Conservation (phyloP, 768 basidiomycete species). For the Rhodotorula paludigena region DNA sequence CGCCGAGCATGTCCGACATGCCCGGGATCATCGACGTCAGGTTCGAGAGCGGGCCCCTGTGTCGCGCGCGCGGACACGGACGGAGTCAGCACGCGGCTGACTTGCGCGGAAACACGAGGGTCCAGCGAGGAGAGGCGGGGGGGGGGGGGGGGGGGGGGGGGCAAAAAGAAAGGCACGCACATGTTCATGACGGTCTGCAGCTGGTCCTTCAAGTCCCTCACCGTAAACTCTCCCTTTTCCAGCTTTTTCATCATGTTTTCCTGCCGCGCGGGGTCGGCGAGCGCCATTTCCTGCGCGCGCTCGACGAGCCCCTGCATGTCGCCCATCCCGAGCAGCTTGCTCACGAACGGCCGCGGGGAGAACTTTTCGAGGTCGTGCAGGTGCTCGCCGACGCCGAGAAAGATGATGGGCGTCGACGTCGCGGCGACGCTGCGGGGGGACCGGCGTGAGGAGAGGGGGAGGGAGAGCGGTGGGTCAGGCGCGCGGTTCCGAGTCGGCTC, state of each 20-base stretch:
- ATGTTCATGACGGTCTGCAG: slow-evolving; percentile 97
- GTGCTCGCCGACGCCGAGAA: slow-evolving; percentile 96
- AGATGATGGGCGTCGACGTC: slow-evolving; percentile 97
- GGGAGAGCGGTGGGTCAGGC: background rate
- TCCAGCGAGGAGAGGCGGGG: slow-evolving; percentile 6
- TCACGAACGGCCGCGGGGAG: slow-evolving; percentile 92
- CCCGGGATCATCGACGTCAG: slow-evolving; percentile 99
- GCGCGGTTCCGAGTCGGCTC: background rate
- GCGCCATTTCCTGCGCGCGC: slow-evolving; percentile 94
- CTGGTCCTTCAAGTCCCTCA: slow-evolving; percentile 96
- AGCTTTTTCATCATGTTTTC: slow-evolving; percentile 98
- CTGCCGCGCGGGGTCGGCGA: slow-evolving; percentile 76
- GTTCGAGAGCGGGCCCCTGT: slow-evolving; percentile 96
- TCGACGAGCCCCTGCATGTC: slow-evolving; percentile 97
- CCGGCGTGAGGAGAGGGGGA: no score
- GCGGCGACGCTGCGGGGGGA: slow-evolving; percentile 72
- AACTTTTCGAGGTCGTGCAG: slow-evolving; percentile 95
- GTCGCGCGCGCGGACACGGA: background rate
- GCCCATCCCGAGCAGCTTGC: slow-evolving; percentile 88
- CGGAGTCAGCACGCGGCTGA: background rate
- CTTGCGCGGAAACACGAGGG: background rate
- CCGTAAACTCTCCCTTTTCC: slow-evolving; percentile 92
- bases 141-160: no score
- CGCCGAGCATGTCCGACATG: slow-evolving; percentile 80
- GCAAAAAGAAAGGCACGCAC: no score